Percentiles rank a stretch among this genome's conserved stretches.
Evolutionary conservation across 208 protist species (phyloP).

Genomic region (Angomonas deanei): DNA sequence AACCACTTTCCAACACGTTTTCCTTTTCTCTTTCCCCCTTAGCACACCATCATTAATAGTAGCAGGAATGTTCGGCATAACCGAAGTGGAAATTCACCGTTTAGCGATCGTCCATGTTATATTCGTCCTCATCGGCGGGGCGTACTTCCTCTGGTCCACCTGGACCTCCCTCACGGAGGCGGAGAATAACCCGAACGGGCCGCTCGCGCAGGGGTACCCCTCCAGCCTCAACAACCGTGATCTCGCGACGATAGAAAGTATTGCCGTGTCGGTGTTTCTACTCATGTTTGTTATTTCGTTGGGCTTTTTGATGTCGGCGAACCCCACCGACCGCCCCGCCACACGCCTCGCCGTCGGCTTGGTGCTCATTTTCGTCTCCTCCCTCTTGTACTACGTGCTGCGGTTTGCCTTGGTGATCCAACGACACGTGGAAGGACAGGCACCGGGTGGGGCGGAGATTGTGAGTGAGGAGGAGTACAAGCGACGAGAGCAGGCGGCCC

Average conservation of each 20-base stretch:
- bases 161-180: not conserved
- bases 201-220: not conserved
- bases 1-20: no score
- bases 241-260: not conserved
- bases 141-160: not conserved
- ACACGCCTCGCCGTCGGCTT: constrained; percentile 20
- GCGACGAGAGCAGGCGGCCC: not conserved
- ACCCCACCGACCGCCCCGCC: not conserved
- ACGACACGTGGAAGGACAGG: constrained; percentile 1
- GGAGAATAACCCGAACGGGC: no score
- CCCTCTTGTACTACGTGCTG: constrained; percentile 32
- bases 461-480: not conserved
- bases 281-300: not conserved
- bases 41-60: not conserved
- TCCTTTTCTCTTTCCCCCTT: not conserved
- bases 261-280: not conserved
- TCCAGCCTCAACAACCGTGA: not conserved
- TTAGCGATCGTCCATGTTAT: not conserved
- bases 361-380: constrained; percentile 17
- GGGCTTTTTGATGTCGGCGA: constrained; percentile 9
- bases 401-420: constrained; percentile 15
- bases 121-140: not conserved
- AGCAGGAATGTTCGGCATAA: not conserved
- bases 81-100: not conserved
- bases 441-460: not conserved